Evolutionary conservation across 2,329 filamentous ascomycete species (phyloP).

Genomic region (Harringtonia aguacate): DNA sequence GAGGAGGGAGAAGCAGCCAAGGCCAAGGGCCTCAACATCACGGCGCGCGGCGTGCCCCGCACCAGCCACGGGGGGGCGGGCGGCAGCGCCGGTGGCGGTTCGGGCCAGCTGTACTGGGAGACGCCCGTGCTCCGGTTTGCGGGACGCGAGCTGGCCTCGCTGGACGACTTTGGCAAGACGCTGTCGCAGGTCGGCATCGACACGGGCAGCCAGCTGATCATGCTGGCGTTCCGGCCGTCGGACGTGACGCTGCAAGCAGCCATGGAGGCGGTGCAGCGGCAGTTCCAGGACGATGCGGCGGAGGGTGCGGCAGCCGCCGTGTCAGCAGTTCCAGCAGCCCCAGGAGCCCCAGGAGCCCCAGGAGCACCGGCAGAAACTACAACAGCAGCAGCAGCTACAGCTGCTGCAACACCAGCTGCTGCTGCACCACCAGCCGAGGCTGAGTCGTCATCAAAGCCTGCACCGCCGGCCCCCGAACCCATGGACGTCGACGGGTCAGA

Average conservation of each 20-base stretch:
- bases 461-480: background rate
- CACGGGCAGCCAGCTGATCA: conserved; percentile 68
- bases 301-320: conserved; percentile 22
- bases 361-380: conserved; percentile 1
- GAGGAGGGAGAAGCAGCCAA: conserved; percentile 62
- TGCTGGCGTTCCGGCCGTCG: conserved; percentile 66
- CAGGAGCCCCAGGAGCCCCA: background rate
- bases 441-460: background rate
- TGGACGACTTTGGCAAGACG: conserved; percentile 80
- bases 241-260: conserved; percentile 75
- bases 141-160: conserved; percentile 65
- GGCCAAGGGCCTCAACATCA: conserved; percentile 62
- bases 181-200: conserved; percentile 80
- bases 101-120: conserved; percentile 80
- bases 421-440: background rate
- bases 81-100: conserved; percentile 38
- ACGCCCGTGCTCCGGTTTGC: conserved; percentile 76
- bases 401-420: background rate
- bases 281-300: conserved; percentile 54
- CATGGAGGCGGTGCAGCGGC: conserved; percentile 57
- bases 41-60: conserved; percentile 65
- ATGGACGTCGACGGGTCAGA: background rate
- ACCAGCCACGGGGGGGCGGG: too few species aligned
- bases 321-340: background rate
- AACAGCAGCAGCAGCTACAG: conserved; percentile 3